Conservation (phyloP, 2,329 filamentous ascomycete species). For the Immersiporthe knoxdaviesiana region DNA sequence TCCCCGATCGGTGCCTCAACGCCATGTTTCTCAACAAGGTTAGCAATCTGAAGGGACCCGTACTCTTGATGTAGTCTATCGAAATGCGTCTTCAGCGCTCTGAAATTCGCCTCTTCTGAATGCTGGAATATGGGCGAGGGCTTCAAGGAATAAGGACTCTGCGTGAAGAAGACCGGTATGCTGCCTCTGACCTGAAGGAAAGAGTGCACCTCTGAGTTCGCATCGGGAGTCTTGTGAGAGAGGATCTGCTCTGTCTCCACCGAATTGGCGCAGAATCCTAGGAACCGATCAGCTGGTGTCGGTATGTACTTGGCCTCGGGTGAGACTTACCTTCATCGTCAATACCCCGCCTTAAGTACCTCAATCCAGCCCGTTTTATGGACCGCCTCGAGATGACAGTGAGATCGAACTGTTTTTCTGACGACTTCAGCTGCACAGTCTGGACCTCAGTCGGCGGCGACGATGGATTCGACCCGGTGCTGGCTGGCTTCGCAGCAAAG, state of each 20-base stretch:
- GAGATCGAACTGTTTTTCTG: slow-evolving; percentile 69
- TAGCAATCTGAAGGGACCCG: slow-evolving; percentile 76
- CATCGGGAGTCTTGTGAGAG: slow-evolving; percentile 69
- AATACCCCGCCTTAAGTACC: slow-evolving; percentile 87
- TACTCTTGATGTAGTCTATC: slow-evolving; percentile 70
- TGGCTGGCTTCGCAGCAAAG: slow-evolving; percentile 30
- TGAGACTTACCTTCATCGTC: slow-evolving; percentile 76
- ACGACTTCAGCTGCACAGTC: slow-evolving; percentile 42
- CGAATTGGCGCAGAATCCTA: slow-evolving; percentile 69
- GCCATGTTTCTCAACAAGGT: slow-evolving; percentile 86
- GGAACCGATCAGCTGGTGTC: neutral
- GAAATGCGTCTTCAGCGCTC: slow-evolving; percentile 81
- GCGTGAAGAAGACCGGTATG: slow-evolving; percentile 93
- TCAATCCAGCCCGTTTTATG: slow-evolving; percentile 80
- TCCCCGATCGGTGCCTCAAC: slow-evolving; percentile 80
- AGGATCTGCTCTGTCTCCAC: slow-evolving; percentile 97
- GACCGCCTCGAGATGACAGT: slow-evolving; percentile 91
- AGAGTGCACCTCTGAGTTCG: slow-evolving; percentile 69
- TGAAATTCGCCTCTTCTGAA: slow-evolving; percentile 75
- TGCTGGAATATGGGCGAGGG: slow-evolving; percentile 83
- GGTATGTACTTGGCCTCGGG: no score
- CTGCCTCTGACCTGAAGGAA: slow-evolving; percentile 89
- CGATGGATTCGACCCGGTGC: slow-evolving; percentile 24
- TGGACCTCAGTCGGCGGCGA: slow-evolving; percentile 35
- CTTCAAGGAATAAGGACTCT: slow-evolving; percentile 91